phyloP scores from a whole-genome alignment of 495 filamentous ascomycete species.

The Elaphomyces granulatus region DNA sequence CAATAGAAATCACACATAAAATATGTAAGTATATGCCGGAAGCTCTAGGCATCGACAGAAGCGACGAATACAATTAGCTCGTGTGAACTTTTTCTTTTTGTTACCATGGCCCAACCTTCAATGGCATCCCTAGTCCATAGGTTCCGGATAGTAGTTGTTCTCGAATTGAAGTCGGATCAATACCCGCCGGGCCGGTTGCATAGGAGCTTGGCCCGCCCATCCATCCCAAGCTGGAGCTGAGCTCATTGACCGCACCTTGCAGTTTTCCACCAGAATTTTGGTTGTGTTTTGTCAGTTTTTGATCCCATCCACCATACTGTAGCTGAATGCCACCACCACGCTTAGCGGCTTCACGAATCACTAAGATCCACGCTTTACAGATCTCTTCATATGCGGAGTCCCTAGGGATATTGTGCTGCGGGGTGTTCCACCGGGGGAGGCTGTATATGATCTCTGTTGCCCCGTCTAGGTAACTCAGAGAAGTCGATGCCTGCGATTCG shows the following conservation, averaged over 20 bases:
- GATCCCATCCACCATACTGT: slow-evolving; percentile 89
- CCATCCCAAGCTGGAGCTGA: slow-evolving; percentile 64
- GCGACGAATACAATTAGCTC: too few relatives aligned
- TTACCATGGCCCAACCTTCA: slow-evolving; percentile 62
- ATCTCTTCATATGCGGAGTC: slow-evolving; percentile 93
- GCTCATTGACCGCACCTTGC: slow-evolving; percentile 62
- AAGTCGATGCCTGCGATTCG: slow-evolving; percentile 64
- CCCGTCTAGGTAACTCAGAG: slow-evolving; percentile 72
- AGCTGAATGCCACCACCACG: slow-evolving; percentile 78
- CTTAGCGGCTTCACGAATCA: slow-evolving; percentile 84
- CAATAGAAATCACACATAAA: slow-evolving; percentile 1
- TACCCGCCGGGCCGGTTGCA: slow-evolving; percentile 20
- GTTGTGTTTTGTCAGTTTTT: slow-evolving; percentile 77
- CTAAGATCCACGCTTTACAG: slow-evolving; percentile 80
- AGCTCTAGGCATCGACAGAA: too few relatives aligned
- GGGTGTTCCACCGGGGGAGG: slow-evolving; percentile 74
- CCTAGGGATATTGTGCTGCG: slow-evolving; percentile 78
- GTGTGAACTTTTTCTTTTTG: too few relatives aligned
- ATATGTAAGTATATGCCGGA: neutral
- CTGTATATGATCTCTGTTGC: slow-evolving; percentile 82
- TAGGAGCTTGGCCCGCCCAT: slow-evolving; percentile 43
- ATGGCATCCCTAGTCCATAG: slow-evolving; percentile 53
- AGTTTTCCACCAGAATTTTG: slow-evolving; percentile 71
- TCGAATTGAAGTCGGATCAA: slow-evolving; percentile 51
- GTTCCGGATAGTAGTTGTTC: slow-evolving; percentile 69